Base-by-base conservation (phyloP, 768 basidiomycete species). In the Imleria badia region DNA sequence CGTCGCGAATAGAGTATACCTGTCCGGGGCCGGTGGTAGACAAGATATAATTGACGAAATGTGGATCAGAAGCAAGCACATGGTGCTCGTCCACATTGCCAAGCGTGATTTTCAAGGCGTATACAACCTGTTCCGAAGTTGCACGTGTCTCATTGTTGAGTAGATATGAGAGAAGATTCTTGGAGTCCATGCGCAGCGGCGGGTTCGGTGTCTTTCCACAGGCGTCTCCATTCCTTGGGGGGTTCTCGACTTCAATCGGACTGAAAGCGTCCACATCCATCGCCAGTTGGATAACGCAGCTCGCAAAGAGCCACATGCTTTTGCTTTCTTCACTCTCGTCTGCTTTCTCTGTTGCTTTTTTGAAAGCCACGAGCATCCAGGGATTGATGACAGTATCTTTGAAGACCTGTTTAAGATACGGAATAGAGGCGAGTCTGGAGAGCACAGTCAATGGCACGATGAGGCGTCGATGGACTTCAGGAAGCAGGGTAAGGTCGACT, bases 1-100 rank as follows among this genome's bases (percentile, higher is more conserved):
- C 42, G 34, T 54, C 40, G 7, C 33, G 52, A 38, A 54, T 12
- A 14, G 46, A 42, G 33, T 54, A 42, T 23, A 42, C 33, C 34
- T 54, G 52, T 5, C 52, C 52, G 9, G 46, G 33, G 10, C 33
- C 33, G 4, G 52, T 54, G n/a, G 47, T 33, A 35, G 20, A 35
- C 15, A 54, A 20, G 40, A 54, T 54, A 20, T 54, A 54, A 14
- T 40, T 42, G 52, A 54, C 34, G 10, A 54, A 54, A 19, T 54
- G 46, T 6, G 31, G 52, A 17, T 48, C 11, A 23, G 35, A 48
- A 14, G 40, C 19, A 46, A 54, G n/a, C 1, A 31, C 3, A 10
- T 45, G 19, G 5, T 34, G 33, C 30, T 54, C 52, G n/a, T 48
- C 30, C 23, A 22, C 33, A 35, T 48, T 54, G 19, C 19, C 40